Evolutionary conservation across 2,329 filamentous ascomycete species (phyloP), one percentile per base, ranked within the genome.

Genomic region (Xylaria sp.): DNA sequence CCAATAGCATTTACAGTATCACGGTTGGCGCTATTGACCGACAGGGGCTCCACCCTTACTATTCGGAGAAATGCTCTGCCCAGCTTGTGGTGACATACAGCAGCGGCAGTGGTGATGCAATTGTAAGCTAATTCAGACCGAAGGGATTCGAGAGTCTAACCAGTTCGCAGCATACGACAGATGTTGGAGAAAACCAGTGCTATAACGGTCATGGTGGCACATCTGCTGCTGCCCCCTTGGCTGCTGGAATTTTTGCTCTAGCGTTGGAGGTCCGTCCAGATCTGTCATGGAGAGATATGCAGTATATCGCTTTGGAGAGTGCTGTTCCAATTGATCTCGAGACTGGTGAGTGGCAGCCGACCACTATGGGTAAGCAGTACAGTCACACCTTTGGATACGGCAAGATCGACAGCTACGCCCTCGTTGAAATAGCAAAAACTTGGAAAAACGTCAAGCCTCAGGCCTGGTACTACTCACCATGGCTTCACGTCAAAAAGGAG

Each of bases 1-100:
- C 96, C 69, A 99, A 99, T 84, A 98, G 94, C 79, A 99, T 99
- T 76, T 99, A 98, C 86, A 98, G 94, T 80, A 96, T 99, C 75
- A 97, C 94, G 0, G 94, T 99, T 20, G 96, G 96, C 46, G 95
- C 95, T 41, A 91, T 99, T 71, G 94, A 98, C 79, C 88, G 93
- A 68, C 90, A 92, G 74, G 94, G 95, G 48, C 82, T 88, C n/a
- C 95, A 98, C 78, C 94, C 96, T 0, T 96, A 95, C 80, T 99
- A 99, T 81, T 98, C 95, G 0, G 96, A 99, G 81, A 91, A 93
- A 71, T 99, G 96, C 83, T 98, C 95, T 2, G 96, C 96, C 25
- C 93, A 97, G 79, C 85, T 99, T 56, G 94, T 98, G 2, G 96
- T 99, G 10, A 97, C 96, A 0, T 99, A 98, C 81, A 98, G 94